phyloP scores from a whole-genome alignment of 2,329 filamentous ascomycete species.

The Talaromyces piceae region DNA sequence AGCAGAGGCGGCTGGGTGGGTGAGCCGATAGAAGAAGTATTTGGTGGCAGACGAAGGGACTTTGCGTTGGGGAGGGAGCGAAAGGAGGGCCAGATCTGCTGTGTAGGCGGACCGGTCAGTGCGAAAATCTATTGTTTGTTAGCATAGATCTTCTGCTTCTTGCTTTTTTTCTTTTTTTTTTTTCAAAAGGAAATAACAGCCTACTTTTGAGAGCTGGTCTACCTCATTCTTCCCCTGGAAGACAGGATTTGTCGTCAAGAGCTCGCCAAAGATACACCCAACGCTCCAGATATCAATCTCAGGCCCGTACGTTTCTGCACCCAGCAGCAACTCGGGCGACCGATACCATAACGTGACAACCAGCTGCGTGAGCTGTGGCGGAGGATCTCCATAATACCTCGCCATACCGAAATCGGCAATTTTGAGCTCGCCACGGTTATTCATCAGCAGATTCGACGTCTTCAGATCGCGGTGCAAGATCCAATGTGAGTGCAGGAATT shows the following conservation, averaged over 20 bases:
- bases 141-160: background rate
- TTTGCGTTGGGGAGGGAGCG: constrained; percentile 79
- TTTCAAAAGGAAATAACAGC: background rate
- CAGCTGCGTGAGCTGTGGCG: constrained; percentile 73
- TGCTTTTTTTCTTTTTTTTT: too few species aligned
- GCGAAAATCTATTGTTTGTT: constrained; percentile 58
- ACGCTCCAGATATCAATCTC: constrained; percentile 93
- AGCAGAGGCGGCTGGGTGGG: constrained; percentile 38
- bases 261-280: constrained; percentile 90
- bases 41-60: constrained; percentile 60
- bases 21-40: constrained; percentile 25
- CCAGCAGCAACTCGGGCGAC: constrained; percentile 80
- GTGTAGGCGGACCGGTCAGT: constrained; percentile 77
- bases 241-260: constrained; percentile 73
- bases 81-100: constrained; percentile 79
- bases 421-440: constrained; percentile 90
- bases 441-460: constrained; percentile 87
- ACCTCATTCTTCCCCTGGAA: constrained; percentile 89
- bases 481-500: constrained; percentile 81
- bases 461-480: constrained; percentile 93
- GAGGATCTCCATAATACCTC: constrained; percentile 73
- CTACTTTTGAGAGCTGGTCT: constrained; percentile 66
- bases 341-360: constrained; percentile 98
- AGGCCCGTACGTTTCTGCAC: constrained; percentile 63
- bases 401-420: constrained; percentile 99